Conservation (phyloP, 2,329 filamentous ascomycete species). For the Fusarium duplospermum region DNA sequence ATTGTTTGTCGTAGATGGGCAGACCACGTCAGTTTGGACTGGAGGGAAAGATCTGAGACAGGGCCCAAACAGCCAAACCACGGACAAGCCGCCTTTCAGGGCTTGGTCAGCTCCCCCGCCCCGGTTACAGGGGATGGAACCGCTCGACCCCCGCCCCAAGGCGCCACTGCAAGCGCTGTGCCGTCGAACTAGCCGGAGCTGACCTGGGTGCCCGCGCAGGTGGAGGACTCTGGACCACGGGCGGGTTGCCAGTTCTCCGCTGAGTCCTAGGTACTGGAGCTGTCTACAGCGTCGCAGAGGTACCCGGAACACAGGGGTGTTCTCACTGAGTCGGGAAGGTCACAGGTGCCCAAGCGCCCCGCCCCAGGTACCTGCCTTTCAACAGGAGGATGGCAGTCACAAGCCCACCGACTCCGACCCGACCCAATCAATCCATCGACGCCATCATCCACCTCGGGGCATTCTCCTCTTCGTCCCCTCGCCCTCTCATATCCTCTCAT, state of each 20-base stretch:
- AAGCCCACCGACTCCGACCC: conserved; percentile 27
- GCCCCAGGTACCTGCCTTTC: conserved; percentile 7
- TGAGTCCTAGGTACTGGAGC: background rate
- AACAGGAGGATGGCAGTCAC: conserved; percentile 23
- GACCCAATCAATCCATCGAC: conserved; percentile 34
- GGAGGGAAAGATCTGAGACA: conserved; percentile 35
- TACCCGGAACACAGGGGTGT: conserved; percentile 18
- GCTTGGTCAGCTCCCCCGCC: conserved; percentile 19
- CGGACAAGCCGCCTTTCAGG: conserved; percentile 8
- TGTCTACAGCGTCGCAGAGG: background rate
- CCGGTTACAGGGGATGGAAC: conserved; percentile 28
- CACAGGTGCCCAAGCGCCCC: conserved; percentile 38
- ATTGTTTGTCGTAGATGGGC: background rate
- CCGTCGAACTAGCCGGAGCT: conserved; percentile 1
- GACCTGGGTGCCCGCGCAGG: background rate
- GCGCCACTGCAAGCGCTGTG: conserved; percentile 14
- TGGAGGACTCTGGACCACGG: no score
- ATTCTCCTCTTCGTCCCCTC: conserved; percentile 25
- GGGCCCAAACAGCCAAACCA: conserved; percentile 21
- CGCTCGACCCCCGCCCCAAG: conserved; percentile 19
- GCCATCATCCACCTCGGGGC: conserved; percentile 16
- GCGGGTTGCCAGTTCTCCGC: background rate
- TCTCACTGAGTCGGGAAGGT: conserved; percentile 27
- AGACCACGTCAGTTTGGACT: conserved; percentile 7
- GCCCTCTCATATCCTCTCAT: conserved; percentile 29